phyloP scores from a whole-genome alignment of 2,329 filamentous ascomycete genomes.

The Penicillium sp. region DNA sequence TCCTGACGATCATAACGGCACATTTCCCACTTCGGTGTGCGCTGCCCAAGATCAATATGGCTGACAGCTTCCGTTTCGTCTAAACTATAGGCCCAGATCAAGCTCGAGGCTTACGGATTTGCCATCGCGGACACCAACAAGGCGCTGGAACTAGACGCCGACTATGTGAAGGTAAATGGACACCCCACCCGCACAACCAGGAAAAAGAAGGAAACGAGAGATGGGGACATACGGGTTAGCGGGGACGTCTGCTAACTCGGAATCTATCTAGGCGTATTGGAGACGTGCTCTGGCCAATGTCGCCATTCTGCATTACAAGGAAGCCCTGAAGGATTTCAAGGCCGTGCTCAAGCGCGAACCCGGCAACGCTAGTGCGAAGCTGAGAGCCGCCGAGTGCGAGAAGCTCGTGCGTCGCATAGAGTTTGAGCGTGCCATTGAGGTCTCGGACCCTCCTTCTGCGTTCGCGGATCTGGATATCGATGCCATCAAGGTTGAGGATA shows the following conservation, averaged over 20 bases:
- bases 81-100: slow-evolving; percentile 75
- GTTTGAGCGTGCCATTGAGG: slow-evolving; percentile 93
- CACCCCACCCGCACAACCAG: slow-evolving; percentile 1
- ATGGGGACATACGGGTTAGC: neutral
- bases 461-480: slow-evolving; percentile 88
- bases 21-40: slow-evolving; percentile 9
- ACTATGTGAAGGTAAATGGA: slow-evolving; percentile 75
- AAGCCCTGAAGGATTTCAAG: slow-evolving; percentile 90
- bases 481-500: slow-evolving; percentile 76
- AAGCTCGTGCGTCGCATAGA: slow-evolving; percentile 90
- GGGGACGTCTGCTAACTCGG: neutral
- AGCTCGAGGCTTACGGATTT: slow-evolving; percentile 92
- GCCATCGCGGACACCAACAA: slow-evolving; percentile 88
- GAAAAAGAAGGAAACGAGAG: neutral
- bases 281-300: slow-evolving; percentile 88
- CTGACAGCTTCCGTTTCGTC: slow-evolving; percentile 4
- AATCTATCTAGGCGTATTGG: slow-evolving; percentile 74
- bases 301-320: slow-evolving; percentile 83
- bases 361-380: slow-evolving; percentile 82
- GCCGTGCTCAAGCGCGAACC: slow-evolving; percentile 86
- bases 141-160: slow-evolving; percentile 84
- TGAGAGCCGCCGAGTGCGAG: slow-evolving; percentile 90
- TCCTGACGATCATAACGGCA: slow-evolving; percentile 22
- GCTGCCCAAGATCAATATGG: neutral
- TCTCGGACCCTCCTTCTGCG: slow-evolving; percentile 87